Percentiles rank a stretch among this genome's conserved stretches.
phyloP scores from a whole-genome alignment of 495 filamentous ascomycete genomes.

The Xylaria intraflava region DNA sequence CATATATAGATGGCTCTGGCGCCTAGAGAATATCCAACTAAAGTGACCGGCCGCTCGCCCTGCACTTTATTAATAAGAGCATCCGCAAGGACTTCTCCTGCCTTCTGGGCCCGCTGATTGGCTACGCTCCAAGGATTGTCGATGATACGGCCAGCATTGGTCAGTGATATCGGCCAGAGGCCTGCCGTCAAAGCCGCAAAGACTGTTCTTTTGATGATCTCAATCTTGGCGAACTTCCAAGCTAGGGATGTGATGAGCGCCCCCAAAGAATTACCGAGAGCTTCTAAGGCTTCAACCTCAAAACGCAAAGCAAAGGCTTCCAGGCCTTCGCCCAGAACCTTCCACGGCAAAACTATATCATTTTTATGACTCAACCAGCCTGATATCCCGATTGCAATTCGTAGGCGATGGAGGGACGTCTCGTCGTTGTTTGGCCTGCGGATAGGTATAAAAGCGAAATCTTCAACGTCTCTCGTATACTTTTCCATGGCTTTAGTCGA shows the following conservation, averaged over 20 bases:
- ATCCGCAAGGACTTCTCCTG: slow-evolving; percentile 80
- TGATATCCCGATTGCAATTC: slow-evolving; percentile 75
- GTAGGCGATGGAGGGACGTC: slow-evolving; percentile 52
- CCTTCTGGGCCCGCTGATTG: slow-evolving; percentile 79
- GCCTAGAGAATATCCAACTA: slow-evolving; percentile 85
- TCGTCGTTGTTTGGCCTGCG: slow-evolving; percentile 25
- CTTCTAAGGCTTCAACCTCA: slow-evolving; percentile 71
- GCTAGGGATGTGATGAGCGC: slow-evolving; percentile 71
- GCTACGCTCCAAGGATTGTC: slow-evolving; percentile 91
- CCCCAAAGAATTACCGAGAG: slow-evolving; percentile 71
- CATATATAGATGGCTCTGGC: slow-evolving; percentile 86
- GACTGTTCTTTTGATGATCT: slow-evolving; percentile 63
- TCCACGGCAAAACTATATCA: slow-evolving; percentile 72
- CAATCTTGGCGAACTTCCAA: slow-evolving; percentile 71
- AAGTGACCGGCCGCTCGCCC: slow-evolving; percentile 81
- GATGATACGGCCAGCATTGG: slow-evolving; percentile 73
- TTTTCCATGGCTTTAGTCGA: slow-evolving; percentile 67
- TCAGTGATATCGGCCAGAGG: slow-evolving; percentile 69
- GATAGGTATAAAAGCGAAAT: slow-evolving; percentile 85
- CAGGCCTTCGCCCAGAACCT: slow-evolving; percentile 58
- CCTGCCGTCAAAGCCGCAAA: slow-evolving; percentile 66
- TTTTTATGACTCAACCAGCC: slow-evolving; percentile 76
- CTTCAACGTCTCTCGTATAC: slow-evolving; percentile 80
- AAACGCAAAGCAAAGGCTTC: slow-evolving; percentile 84
- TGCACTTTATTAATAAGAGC: slow-evolving; percentile 84